Conservation (phyloP, 257 asterid genomes). For the Lavandula angustifolia region DNA sequence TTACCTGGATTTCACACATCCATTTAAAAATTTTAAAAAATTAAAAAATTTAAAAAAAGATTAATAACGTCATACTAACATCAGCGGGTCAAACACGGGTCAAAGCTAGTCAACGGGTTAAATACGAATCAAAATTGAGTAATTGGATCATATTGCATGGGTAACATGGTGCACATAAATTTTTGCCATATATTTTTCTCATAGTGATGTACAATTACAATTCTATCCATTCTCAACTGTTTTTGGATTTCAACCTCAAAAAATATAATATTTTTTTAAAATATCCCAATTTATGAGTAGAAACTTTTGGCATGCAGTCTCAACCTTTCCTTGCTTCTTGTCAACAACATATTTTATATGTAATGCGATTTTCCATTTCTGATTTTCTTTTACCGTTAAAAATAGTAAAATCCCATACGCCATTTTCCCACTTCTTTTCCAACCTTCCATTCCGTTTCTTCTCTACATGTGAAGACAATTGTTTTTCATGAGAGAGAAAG, state of each 20-base stretch:
- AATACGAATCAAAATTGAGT: too few relatives aligned
- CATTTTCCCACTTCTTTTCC: slow-evolving; percentile 1
- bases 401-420: not conserved
- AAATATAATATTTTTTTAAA: not conserved
- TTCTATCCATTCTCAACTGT: not conserved
- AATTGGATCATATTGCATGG: too few relatives aligned
- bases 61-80: too few relatives aligned
- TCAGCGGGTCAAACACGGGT: too few relatives aligned
- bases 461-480: not conserved
- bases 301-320: slow-evolving; percentile 18
- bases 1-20: too few relatives aligned
- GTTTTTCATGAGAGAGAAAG: slow-evolving; percentile 7
- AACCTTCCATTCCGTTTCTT: slow-evolving; percentile 4
- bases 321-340: slow-evolving; percentile 24
- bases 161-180: too few relatives aligned
- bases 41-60: too few relatives aligned
- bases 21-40: too few relatives aligned
- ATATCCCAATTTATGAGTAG: not conserved
- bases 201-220: not conserved
- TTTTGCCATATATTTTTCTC: too few relatives aligned
- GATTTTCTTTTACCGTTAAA: not conserved
- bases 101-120: too few relatives aligned
- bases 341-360: not conserved
- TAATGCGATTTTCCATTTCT: not conserved
- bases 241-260: slow-evolving; percentile 24